These are phyloP conservation scores for Triticum urartu DNA, from an alignment of 176 grass and related monocot species.

Conservation along the genomic window DNA sequence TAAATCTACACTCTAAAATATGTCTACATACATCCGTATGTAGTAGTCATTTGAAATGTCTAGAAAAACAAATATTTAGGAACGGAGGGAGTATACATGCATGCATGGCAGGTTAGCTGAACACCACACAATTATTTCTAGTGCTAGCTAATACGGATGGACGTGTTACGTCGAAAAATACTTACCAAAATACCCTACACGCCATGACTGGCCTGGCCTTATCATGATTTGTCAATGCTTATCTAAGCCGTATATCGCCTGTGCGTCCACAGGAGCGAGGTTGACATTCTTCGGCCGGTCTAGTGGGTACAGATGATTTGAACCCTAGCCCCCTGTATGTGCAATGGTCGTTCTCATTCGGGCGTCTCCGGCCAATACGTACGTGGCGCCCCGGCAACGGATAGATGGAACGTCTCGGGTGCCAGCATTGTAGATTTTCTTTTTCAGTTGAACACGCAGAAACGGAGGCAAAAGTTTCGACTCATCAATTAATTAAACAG, in stretches of 20 bases:
- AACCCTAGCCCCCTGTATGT: background rate
- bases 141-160: background rate
- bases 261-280: background rate
- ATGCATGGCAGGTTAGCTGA: background rate
- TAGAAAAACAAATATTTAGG: too few relatives aligned
- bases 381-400: background rate
- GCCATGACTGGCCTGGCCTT: background rate
- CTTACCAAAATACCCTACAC: background rate
- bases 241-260: background rate
- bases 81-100: background rate
- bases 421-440: too few relatives aligned
- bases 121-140: background rate
- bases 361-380: background rate
- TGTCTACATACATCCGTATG: too few relatives aligned
- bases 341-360: background rate
- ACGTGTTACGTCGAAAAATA: background rate
- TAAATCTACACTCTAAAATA: too few relatives aligned
- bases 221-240: background rate
- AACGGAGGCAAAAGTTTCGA: too few relatives aligned
- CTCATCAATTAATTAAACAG: too few relatives aligned
- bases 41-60: too few relatives aligned
- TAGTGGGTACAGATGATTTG: conserved; percentile 3
- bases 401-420: too few relatives aligned
- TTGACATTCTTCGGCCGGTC: conserved; percentile 18
- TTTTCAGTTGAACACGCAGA: too few relatives aligned